Evolutionary conservation across 2,329 filamentous ascomycete genomes (phyloP), one percentile per base, ranked within the genome.

Genomic region (Helminthosporium solani): DNA sequence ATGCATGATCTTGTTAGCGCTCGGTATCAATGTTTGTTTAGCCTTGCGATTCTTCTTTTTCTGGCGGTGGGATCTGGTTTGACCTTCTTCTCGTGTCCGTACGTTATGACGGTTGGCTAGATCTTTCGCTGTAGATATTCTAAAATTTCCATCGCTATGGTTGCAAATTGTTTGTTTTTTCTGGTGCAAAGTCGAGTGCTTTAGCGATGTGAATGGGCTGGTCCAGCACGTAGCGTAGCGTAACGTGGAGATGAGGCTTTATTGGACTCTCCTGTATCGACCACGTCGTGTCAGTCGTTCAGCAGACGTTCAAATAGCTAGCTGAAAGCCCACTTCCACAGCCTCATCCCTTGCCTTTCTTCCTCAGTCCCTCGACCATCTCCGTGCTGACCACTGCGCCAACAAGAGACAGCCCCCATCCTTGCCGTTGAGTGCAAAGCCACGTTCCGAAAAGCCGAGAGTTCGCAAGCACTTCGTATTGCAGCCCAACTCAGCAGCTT

Each of bases 321-420:
- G 30, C 30, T 9, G 5, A 14, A 35, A 35, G 15, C 33, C 15
- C 9, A 7, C 19, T 15, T 11, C 19, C 33, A 15, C 23, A 25
- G 23, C 23, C 23, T 25, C 23, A 6, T 25, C 23, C 23, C 5
- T 25, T 25, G 23, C 23, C 28, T 12, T 31, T 14, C 14, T 31
- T 12, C 12, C 28, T 31, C 28, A 5, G 4, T 5, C 28, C 5
- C 8, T 12, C 14, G 28, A 31, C 28, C 14, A n/a, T 31, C 28
- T 38, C 41, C 33, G 23, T 42, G 40, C 20, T 42, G 19, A 12
- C 21, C 7, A 18, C 20, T 25, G 33, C 23, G 40, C 40, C 40
- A 25, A 25, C 40, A 25, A 5, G 9, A 25, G 23, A n/a, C 23
- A 25, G 9, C 9, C 11, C 28, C 8, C 23, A 2, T 7, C 33